These are phyloP conservation scores for Echium plantagineum DNA, from an alignment of 257 asterid genomes.

Conservation along the genomic window DNA sequence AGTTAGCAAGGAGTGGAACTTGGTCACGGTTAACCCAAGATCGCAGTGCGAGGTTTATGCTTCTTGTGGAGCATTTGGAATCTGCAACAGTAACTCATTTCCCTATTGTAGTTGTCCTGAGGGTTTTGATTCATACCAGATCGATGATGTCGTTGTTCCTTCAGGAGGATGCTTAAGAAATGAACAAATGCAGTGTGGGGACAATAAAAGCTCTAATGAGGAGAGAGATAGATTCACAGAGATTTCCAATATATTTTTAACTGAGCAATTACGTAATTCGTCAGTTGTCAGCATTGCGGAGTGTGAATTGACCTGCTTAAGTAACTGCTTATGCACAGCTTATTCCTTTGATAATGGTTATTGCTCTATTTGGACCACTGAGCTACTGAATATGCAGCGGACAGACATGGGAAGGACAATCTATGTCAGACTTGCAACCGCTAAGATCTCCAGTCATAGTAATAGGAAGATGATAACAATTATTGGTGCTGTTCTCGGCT, in stretches of 20 bases:
- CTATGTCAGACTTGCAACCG: constrained; percentile 20
- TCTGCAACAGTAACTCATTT: constrained; percentile 15
- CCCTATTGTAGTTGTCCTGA: constrained; percentile 30
- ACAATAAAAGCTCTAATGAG: constrained; percentile 1
- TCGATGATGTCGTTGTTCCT: constrained; percentile 24
- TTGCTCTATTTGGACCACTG: constrained; percentile 10
- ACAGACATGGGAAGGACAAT: constrained; percentile 17
- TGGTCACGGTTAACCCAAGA: constrained; percentile 30
- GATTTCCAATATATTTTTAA: constrained; percentile 10
- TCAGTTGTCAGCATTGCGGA: constrained; percentile 14
- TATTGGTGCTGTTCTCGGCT: constrained; percentile 18
- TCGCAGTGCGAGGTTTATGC: constrained; percentile 31
- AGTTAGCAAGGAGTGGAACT: constrained; percentile 7
- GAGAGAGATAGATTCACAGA: constrained; percentile 12
- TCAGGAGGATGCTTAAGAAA: constrained; percentile 31
- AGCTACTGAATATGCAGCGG: constrained; percentile 13
- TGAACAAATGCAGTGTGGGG: constrained; percentile 16
- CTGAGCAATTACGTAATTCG: constrained; percentile 6
- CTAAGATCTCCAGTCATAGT: constrained; percentile 14
- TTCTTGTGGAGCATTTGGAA: constrained; percentile 32
- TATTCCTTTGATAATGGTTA: constrained; percentile 18
- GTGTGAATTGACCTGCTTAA: constrained; percentile 28
- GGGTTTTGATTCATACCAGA: constrained; percentile 15
- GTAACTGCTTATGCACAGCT: constrained; percentile 37
- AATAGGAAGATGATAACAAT: constrained; percentile 14